Percentiles rank a stretch among this genome's conserved stretches.
Conservation (phyloP, 345 rosid genomes). For the Populus deltoides region DNA sequence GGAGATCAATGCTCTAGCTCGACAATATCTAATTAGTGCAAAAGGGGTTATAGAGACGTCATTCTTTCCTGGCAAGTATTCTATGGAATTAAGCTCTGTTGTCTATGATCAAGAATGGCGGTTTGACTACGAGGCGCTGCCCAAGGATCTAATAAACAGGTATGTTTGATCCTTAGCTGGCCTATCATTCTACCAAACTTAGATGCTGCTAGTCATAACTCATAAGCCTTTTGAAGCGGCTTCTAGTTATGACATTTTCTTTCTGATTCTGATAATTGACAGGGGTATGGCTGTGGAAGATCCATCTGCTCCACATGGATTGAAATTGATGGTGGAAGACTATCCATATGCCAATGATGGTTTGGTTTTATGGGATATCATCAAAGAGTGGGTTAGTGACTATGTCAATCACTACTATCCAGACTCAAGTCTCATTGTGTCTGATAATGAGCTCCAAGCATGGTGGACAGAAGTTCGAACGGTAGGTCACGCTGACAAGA, state of each 20-base stretch:
- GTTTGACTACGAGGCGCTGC: slow-evolving; percentile 46
- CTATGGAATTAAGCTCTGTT: slow-evolving; percentile 47
- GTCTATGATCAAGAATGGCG: slow-evolving; percentile 47
- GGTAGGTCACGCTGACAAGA: slow-evolving; percentile 46
- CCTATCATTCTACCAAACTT: not conserved
- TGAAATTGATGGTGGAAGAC: slow-evolving; percentile 42
- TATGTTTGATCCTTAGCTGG: not conserved
- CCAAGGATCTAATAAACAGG: slow-evolving; percentile 49
- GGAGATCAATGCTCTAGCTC: slow-evolving; percentile 67
- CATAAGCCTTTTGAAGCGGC: too few species aligned
- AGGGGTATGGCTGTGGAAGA: slow-evolving; percentile 55
- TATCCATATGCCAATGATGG: slow-evolving; percentile 56
- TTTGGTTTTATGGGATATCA: slow-evolving; percentile 37
- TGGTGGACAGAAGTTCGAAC: slow-evolving; percentile 43
- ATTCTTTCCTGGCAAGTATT: slow-evolving; percentile 50
- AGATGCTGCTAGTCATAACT: not conserved
- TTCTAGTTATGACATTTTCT: not conserved
- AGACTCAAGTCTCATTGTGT: slow-evolving; percentile 14
- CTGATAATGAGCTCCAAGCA: slow-evolving; percentile 46
- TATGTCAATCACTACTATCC: slow-evolving; percentile 43
- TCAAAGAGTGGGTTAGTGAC: slow-evolving; percentile 38
- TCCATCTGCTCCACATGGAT: slow-evolving; percentile 38
- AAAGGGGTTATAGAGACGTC: slow-evolving; percentile 55
- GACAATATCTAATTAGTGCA: slow-evolving; percentile 43
- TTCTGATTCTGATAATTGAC: not conserved